phyloP scores from a whole-genome alignment of 345 rosid genomes.

The Toxicodendron radicans region DNA sequence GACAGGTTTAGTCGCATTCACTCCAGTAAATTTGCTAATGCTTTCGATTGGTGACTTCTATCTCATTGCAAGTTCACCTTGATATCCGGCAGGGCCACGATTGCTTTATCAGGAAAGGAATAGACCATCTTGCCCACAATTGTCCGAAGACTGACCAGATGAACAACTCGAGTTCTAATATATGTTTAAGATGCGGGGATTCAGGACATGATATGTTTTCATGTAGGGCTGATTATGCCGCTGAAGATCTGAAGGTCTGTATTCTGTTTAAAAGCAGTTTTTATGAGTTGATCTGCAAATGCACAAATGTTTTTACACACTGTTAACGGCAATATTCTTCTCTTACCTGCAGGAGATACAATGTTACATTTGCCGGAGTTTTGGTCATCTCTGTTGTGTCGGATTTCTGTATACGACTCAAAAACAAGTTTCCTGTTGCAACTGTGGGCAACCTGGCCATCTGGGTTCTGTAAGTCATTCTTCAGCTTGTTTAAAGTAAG shows the following conservation, averaged over 20 bases:
- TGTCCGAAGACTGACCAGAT: slow-evolving; percentile 10
- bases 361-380: slow-evolving; percentile 37
- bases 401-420: not conserved
- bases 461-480: slow-evolving; percentile 33
- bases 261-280: not conserved
- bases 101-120: slow-evolving; percentile 19
- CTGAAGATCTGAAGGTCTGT: slow-evolving; percentile 38
- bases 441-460: slow-evolving; percentile 35
- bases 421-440: slow-evolving; percentile 30
- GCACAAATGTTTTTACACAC: not conserved
- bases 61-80: slow-evolving; percentile 1
- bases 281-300: not conserved
- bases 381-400: slow-evolving; percentile 39
- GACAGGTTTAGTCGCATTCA: too few relatives aligned
- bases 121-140: not conserved
- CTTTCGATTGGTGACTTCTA: not conserved
- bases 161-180: slow-evolving; percentile 3
- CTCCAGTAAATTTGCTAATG: not conserved
- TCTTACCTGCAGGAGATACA: slow-evolving; percentile 28
- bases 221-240: slow-evolving; percentile 24
- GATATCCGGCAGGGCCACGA: slow-evolving; percentile 15
- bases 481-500: not conserved
- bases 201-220: slow-evolving; percentile 37
- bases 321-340: not conserved
- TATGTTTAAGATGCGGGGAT: slow-evolving; percentile 32